Evolutionary conservation across 2,329 filamentous ascomycete species (phyloP).

Genomic region (Colletotrichum destructivum): DNA sequence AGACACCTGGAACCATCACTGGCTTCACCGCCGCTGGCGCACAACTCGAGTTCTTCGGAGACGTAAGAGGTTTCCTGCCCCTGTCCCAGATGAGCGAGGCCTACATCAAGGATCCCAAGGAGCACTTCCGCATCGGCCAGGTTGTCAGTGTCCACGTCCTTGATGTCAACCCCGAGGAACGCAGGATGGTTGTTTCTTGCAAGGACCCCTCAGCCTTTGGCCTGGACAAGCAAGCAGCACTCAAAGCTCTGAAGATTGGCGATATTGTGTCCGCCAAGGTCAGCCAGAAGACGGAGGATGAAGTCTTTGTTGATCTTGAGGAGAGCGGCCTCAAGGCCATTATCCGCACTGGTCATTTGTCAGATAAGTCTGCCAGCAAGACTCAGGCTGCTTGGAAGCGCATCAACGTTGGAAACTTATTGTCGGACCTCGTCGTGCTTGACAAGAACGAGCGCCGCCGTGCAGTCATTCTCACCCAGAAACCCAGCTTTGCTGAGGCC

Average conservation of each 20-base stretch:
- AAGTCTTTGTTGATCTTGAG: conserved; percentile 82
- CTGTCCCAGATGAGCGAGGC: conserved; percentile 98
- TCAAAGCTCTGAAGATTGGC: conserved; percentile 82
- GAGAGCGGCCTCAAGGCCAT: conserved; percentile 83
- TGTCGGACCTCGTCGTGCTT: conserved; percentile 88
- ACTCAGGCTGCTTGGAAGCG: conserved; percentile 83
- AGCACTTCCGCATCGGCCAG: conserved; percentile 92
- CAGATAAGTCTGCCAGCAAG: conserved; percentile 87
- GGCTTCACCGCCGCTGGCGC: conserved; percentile 85
- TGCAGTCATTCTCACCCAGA: conserved; percentile 83
- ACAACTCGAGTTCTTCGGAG: conserved; percentile 92
- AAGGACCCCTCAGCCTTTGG: conserved; percentile 88
- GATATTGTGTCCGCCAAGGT: conserved; percentile 84
- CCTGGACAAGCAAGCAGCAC: conserved; percentile 80
- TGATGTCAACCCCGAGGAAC: conserved; percentile 79
- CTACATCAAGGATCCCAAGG: conserved; percentile 88
- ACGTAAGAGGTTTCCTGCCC: conserved; percentile 87
- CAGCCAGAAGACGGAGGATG: conserved; percentile 84
- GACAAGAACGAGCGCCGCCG: conserved; percentile 86
- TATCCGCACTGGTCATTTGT: conserved; percentile 83
- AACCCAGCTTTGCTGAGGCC: conserved; percentile 85
- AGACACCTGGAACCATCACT: conserved; percentile 88
- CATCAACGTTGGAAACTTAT: conserved; percentile 85
- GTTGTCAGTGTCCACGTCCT: conserved; percentile 93
- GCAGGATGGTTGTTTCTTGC: conserved; percentile 89